phyloP scores from a whole-genome alignment of 257 asterid genomes.

The Solanum virginianum region DNA sequence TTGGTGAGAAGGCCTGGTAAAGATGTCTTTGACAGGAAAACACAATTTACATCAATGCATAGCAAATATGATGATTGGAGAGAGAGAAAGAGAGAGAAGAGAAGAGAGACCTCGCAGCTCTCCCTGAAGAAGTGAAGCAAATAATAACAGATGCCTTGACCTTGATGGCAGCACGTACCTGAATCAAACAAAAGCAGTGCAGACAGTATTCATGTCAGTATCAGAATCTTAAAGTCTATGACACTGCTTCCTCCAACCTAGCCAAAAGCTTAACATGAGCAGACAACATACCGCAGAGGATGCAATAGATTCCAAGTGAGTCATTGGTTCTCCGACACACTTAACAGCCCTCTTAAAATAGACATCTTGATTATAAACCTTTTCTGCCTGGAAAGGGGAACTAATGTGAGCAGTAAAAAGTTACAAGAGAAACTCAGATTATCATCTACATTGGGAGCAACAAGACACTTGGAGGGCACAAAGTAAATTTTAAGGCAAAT shows the following conservation, averaged over 20 bases:
- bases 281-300: conserved; percentile 66
- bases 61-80: neutral
- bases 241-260: neutral
- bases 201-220: neutral
- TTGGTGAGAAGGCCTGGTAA: neutral
- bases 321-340: conserved; percentile 88
- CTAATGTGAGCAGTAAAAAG: neutral
- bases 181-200: neutral
- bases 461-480: neutral
- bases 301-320: conserved; percentile 88
- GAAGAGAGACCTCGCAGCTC: conserved; percentile 71
- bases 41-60: neutral
- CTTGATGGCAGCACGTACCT: conserved; percentile 95
- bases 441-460: neutral
- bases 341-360: conserved; percentile 90
- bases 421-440: neutral
- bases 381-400: conserved; percentile 51
- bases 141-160: conserved; percentile 92
- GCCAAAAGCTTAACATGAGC: neutral
- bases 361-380: conserved; percentile 82
- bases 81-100: neutral
- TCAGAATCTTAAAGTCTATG: neutral
- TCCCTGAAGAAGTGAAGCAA: conserved; percentile 92
- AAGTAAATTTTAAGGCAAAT: neutral
- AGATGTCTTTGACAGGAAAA: neutral